Percentiles rank a stretch among this genome's conserved stretches.
Evolutionary conservation across 2,329 filamentous ascomycete species (phyloP).

Genomic region (Colletotrichum destructivum): DNA sequence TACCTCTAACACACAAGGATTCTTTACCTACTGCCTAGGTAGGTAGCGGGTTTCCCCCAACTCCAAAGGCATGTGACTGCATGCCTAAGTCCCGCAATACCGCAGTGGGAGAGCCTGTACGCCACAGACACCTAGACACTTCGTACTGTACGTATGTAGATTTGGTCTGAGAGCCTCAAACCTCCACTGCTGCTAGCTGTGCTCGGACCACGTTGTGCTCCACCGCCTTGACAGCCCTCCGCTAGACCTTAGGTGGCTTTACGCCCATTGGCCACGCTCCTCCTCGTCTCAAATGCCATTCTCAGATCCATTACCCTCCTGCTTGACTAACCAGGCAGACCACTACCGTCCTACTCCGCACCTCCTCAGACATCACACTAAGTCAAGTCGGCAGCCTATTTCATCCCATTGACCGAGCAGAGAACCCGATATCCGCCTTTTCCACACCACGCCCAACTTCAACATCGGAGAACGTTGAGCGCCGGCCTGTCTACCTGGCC

Average conservation of each 20-base stretch:
- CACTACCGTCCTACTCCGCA: not conserved
- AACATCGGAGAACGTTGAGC: constrained; percentile 13
- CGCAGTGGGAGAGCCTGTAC: not conserved
- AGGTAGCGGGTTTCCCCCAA: not conserved
- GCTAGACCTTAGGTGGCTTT: not conserved
- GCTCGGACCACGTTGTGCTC: constrained; percentile 24
- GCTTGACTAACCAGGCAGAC: not conserved
- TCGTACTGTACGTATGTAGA: not conserved
- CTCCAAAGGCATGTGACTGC: constrained; percentile 19
- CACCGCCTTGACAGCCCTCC: not conserved
- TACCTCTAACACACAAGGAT: not conserved
- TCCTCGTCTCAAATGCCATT: not conserved
- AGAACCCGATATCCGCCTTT: constrained; percentile 11
- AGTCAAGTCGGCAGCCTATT: not conserved
- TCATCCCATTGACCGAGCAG: constrained; percentile 3
- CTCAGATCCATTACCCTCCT: constrained; percentile 3
- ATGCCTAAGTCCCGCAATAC: constrained; percentile 1
- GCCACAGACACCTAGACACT: not conserved
- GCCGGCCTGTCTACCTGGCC: not conserved
- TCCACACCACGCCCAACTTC: not conserved
- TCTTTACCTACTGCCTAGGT: too few species aligned
- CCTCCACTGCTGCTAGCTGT: constrained; percentile 17
- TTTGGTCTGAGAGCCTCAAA: constrained; percentile 17
- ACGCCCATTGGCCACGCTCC: constrained; percentile 10
- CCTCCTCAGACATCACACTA: constrained; percentile 7